Percentiles rank a stretch among this genome's conserved stretches.
These are phyloP conservation scores for Penicillium sp. DNA, from an alignment of 2,329 filamentous ascomycete species.

Conservation along the genomic window DNA sequence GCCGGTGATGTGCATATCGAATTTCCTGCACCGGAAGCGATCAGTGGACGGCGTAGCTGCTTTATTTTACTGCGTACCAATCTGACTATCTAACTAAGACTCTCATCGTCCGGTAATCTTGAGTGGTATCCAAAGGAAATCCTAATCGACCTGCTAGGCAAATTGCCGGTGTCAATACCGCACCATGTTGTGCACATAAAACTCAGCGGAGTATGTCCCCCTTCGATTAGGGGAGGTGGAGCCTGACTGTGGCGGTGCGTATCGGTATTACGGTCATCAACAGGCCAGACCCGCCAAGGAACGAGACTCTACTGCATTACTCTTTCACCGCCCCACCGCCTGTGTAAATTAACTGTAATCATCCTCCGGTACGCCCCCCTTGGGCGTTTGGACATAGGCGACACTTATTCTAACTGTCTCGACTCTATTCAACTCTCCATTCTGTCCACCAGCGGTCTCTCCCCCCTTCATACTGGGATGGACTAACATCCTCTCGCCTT, in stretches of 20 bases:
- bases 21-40: constrained; percentile 4
- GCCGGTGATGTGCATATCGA: not conserved
- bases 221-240: constrained; percentile 23
- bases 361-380: constrained; percentile 13
- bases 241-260: constrained; percentile 24
- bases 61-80: not conserved
- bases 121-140: not conserved
- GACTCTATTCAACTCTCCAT: constrained; percentile 5
- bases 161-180: not conserved
- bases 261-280: constrained; percentile 13
- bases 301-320: constrained; percentile 1
- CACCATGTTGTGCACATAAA: not conserved
- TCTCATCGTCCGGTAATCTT: not conserved
- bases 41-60: constrained; percentile 5
- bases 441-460: constrained; percentile 4
- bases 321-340: constrained; percentile 10
- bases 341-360: constrained; percentile 16
- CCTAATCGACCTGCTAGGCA: not conserved
- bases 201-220: constrained; percentile 11
- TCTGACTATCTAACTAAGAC: not conserved
- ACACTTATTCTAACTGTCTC: constrained; percentile 11
- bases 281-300: not conserved
- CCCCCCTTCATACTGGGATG: constrained; percentile 14
- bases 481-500: constrained; percentile 13
- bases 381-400: constrained; percentile 17